Percentiles rank a stretch among this genome's conserved stretches.
phyloP scores from a whole-genome alignment of 805 yeast genomes.

The Pichia thaimueangensis region DNA sequence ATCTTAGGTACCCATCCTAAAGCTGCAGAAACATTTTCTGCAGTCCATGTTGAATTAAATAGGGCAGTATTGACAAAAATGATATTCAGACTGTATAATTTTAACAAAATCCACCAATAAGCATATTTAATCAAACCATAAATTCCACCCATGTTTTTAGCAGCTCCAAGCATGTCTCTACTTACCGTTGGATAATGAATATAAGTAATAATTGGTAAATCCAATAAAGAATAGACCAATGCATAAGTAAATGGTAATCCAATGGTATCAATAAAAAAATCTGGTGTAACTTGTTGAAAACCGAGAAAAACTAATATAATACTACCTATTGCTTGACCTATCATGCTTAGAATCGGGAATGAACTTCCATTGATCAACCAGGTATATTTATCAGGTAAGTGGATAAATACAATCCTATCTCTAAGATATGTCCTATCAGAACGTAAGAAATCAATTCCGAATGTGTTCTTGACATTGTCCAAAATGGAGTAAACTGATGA shows the following conservation, averaged over 20 bases:
- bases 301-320: conserved; percentile 65
- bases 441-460: conserved; percentile 25
- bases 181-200: conserved; percentile 95
- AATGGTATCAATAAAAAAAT: conserved; percentile 90
- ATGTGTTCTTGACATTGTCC: conserved; percentile 19
- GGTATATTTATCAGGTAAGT: conserved; percentile 31
- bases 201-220: conserved; percentile 76
- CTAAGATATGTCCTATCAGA: conserved; percentile 12
- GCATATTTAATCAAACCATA: conserved; percentile 36
- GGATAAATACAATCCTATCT: conserved; percentile 29
- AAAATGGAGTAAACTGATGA: conserved; percentile 23
- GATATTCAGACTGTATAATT: conserved; percentile 61
- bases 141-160: conserved; percentile 9
- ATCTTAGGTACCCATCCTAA: conserved; percentile 61
- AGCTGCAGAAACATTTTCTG: conserved; percentile 56
- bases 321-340: conserved; percentile 87
- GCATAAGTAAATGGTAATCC: conserved; percentile 89
- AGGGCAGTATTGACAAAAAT: conserved; percentile 56
- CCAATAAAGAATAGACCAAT: conserved; percentile 46
- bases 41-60: conserved; percentile 91
- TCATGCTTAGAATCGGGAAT: conserved; percentile 75
- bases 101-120: conserved; percentile 71
- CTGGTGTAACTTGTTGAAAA: conserved; percentile 63
- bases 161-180: conserved; percentile 55
- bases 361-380: conserved; percentile 58